Evolutionary conservation across 495 filamentous ascomycete species (phyloP).

Genomic region (Choiromyces venosus): DNA sequence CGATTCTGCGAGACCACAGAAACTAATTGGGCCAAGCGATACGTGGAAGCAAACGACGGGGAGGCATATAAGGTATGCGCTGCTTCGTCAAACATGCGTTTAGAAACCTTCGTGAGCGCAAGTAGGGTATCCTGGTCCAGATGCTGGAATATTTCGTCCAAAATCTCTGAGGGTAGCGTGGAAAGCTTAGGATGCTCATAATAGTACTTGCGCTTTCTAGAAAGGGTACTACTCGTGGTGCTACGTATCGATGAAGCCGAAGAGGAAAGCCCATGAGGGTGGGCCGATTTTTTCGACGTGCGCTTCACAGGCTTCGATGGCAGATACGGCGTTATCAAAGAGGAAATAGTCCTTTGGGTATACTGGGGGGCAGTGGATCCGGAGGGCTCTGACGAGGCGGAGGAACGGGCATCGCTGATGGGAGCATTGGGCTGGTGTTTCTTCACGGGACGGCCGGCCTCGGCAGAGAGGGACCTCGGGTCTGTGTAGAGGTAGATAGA

Average conservation of each 20-base stretch:
- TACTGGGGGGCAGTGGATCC: background rate
- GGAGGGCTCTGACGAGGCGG: background rate
- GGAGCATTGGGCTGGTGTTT: conserved; percentile 29
- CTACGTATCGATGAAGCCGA: conserved; percentile 31
- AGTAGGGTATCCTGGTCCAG: conserved; percentile 38
- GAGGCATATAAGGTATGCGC: conserved; percentile 37
- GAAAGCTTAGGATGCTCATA: conserved; percentile 34
- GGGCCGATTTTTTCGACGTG: conserved; percentile 17
- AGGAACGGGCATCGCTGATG: background rate
- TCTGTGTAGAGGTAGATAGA: conserved; percentile 34
- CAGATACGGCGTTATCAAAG: conserved; percentile 30
- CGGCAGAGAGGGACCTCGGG: conserved; percentile 31
- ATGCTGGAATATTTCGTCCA: conserved; percentile 35
- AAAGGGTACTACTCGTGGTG: conserved; percentile 27
- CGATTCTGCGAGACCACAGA: conserved; percentile 39
- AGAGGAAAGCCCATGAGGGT: conserved; percentile 30
- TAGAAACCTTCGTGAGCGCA: conserved; percentile 37
- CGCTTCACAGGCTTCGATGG: conserved; percentile 22
- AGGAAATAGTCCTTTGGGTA: conserved; percentile 27
- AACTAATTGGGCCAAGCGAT: conserved; percentile 46
- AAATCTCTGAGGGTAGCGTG: conserved; percentile 43
- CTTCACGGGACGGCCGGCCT: conserved; percentile 28
- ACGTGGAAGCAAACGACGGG: conserved; percentile 43
- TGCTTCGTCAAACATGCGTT: conserved; percentile 36
- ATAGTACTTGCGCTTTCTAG: conserved; percentile 35